Evolutionary conservation across 83 land plant species (phyloP), one percentile per base, ranked within the genome.

Genomic region (Picea mariana): DNA sequence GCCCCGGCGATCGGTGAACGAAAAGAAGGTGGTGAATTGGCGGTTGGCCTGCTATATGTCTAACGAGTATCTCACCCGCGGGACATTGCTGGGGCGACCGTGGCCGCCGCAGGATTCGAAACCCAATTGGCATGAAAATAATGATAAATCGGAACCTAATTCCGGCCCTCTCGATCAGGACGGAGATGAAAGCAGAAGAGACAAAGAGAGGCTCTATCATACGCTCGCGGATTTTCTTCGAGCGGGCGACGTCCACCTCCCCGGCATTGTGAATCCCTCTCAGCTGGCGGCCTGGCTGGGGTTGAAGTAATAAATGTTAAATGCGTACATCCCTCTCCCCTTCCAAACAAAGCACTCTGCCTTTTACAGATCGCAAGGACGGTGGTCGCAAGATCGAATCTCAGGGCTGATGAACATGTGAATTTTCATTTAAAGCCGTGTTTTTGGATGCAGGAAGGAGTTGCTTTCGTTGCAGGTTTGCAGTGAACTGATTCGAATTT

Each of bases 51-150:
- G 73, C 44, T 68, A 13, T 68, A 68, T 68, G 73, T 34, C 20
- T 8, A 16, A 40, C 42, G 73, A 68, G 44, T 68, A 68, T 24
- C 73, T 68, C 8, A 31, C 44, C 42, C 38, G 73, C 21, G 75
- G 75, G 5, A 69, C 75, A 34, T 38, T 69, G 44, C 11, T 69
- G 47, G 75, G 75, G 3, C 18, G 40, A 6, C 21, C 21, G 18
- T 69, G 75, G 75, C 47, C 75, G 42, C 75, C 75, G 47, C 75
- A 38, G 75, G 75, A 69, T 69, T 69, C 75, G 9, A 69, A 69
- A 0, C 20, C 47, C 58, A 52, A 52, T 52, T 2, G 58, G 3
- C 58, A 52, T 11, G 15, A 52, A 52, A 12, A 3, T 52, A 2
- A 1, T 11, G 58, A 52, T 47, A 47, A 47, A 1, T 47, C 49